Percentiles rank a stretch among this genome's conserved stretches.
These are phyloP conservation scores for Silybum marianum DNA, from an alignment of 129 eudicot species.

Conservation along the genomic window DNA sequence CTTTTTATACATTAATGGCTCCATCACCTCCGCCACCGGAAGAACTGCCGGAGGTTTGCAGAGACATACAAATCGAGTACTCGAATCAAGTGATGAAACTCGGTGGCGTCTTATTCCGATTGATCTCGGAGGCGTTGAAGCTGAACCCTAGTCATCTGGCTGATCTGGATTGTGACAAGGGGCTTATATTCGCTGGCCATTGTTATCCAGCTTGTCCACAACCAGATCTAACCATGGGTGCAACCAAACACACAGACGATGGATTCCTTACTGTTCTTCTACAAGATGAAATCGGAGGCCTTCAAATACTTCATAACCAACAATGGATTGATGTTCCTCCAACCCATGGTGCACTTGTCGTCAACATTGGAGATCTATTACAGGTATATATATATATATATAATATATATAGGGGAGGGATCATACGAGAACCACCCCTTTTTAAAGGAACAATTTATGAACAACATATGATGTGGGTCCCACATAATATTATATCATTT, in stretches of 20 bases:
- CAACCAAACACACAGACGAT: conserved; percentile 41
- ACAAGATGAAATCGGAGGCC: conserved; percentile 54
- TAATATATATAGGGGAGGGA: too few species aligned
- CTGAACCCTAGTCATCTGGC: conserved; percentile 35
- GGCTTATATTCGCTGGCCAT: conserved; percentile 22
- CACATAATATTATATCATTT: too few species aligned
- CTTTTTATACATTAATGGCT: conserved; percentile 21
- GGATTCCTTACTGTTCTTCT: conserved; percentile 44
- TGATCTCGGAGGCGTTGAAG: conserved; percentile 59
- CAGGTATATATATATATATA: conserved; percentile 21
- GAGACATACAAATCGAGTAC: conserved; percentile 53
- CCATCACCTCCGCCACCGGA: conserved; percentile 22
- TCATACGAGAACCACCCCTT: too few species aligned
- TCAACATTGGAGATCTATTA: conserved; percentile 46
- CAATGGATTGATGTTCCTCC: conserved; percentile 52
- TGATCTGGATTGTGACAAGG: conserved; percentile 38
- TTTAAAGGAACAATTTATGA: too few species aligned
- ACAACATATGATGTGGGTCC: too few species aligned
- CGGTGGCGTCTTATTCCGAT: conserved; percentile 30
- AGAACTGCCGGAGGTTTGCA: conserved; percentile 39
- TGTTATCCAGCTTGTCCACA: conserved; percentile 63
- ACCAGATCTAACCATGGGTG: conserved; percentile 48
- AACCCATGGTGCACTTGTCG: conserved; percentile 40
- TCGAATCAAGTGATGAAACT: conserved; percentile 33
- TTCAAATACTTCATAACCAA: conserved; percentile 47